Percentiles rank a stretch among this genome's conserved stretches.
phyloP scores from a whole-genome alignment of 371 early-diverging fungal genomes.

The Amoeboradix gromovi region DNA sequence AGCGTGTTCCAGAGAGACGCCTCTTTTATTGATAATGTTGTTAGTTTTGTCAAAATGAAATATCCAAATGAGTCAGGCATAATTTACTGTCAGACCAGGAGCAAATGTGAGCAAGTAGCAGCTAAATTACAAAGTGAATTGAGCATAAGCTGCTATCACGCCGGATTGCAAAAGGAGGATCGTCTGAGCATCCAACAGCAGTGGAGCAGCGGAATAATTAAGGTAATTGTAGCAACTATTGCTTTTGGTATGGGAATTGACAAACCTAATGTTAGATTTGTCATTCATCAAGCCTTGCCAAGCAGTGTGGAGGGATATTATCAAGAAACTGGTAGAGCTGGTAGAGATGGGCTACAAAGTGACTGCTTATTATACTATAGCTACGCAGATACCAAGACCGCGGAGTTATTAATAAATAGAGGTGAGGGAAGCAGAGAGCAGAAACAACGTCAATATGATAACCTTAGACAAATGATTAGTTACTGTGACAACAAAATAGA shows the following conservation, averaged over 20 bases:
- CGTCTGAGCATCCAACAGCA: conserved; percentile 45
- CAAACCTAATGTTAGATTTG: conserved; percentile 93
- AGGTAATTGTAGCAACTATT: conserved; percentile 91
- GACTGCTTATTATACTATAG: conserved; percentile 64
- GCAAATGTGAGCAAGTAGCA: conserved; percentile 63
- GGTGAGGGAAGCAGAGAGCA: conserved; percentile 54
- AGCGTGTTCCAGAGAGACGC: not conserved
- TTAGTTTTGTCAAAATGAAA: conserved; percentile 33
- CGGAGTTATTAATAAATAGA: conserved; percentile 50
- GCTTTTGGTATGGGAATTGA: conserved; percentile 98
- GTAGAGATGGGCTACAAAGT: conserved; percentile 72
- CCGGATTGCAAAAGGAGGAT: conserved; percentile 63
- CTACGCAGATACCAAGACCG: conserved; percentile 35
- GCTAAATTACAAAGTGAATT: conserved; percentile 23
- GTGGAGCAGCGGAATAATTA: conserved; percentile 48
- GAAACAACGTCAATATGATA: conserved; percentile 45
- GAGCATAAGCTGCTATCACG: conserved; percentile 59
- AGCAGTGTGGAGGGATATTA: conserved; percentile 94
- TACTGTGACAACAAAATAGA: conserved; percentile 81
- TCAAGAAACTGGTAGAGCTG: conserved; percentile 97
- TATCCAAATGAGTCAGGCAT: conserved; percentile 63
- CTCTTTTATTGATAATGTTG: conserved; percentile 28
- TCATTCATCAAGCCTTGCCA: conserved; percentile 85
- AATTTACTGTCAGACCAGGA: conserved; percentile 72
- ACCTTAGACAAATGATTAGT: conserved; percentile 57